phyloP scores from a whole-genome alignment of 2,329 filamentous ascomycete species.

The Penicillium expansum region DNA sequence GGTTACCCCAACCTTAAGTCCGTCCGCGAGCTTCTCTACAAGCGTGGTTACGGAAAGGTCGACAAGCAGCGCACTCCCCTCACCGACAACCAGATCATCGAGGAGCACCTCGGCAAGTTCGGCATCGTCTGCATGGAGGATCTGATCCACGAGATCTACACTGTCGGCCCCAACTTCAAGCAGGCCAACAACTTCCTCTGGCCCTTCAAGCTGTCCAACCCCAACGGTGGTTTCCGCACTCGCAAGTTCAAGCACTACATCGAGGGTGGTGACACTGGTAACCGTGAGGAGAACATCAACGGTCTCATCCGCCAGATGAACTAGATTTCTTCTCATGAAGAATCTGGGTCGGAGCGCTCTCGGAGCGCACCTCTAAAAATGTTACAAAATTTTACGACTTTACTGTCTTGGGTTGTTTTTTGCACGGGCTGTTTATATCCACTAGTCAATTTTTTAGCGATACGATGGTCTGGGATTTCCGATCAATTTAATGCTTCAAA shows the following conservation, averaged over 20 bases:
- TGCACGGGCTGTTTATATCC: constrained; percentile 32
- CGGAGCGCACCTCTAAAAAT: constrained; percentile 15
- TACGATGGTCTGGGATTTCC: constrained; percentile 36
- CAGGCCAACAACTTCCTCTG: constrained; percentile 98
- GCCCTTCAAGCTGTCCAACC: constrained; percentile 99
- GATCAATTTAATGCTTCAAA: constrained; percentile 37
- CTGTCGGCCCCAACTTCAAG: constrained; percentile 99
- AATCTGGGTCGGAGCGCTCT: constrained; percentile 1
- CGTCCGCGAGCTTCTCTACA: constrained; percentile 99
- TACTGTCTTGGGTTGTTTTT: constrained; percentile 35
- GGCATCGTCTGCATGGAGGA: constrained; percentile 99
- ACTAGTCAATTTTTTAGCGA: constrained; percentile 30
- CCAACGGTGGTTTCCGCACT: constrained; percentile 90
- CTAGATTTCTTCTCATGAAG: constrained; percentile 52
- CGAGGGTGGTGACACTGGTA: constrained; percentile 96
- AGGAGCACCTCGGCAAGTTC: constrained; percentile 95
- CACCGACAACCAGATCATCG: constrained; percentile 96
- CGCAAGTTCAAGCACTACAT: constrained; percentile 99
- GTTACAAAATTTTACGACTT: constrained; percentile 22
- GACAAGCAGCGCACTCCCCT: constrained; percentile 96
- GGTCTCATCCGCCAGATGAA: constrained; percentile 97
- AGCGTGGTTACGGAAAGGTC: constrained; percentile 98
- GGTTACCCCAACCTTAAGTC: constrained; percentile 99
- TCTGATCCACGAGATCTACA: constrained; percentile 98
- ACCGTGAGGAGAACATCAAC: constrained; percentile 99